phyloP scores from a whole-genome alignment of 2,329 filamentous ascomycete species.

The Penicillium sp. region DNA sequence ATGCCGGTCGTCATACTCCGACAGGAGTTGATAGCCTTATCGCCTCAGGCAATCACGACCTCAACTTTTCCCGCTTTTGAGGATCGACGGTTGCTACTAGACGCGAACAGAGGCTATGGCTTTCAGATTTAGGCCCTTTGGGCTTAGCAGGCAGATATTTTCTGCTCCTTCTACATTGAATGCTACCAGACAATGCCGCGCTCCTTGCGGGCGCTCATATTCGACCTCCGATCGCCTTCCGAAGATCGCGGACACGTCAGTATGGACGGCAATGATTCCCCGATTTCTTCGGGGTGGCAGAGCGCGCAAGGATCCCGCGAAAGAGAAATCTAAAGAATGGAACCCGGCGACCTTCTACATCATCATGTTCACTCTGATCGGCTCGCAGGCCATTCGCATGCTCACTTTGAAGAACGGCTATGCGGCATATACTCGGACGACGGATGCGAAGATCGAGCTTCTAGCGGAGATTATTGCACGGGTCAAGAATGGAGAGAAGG shows the following conservation, averaged over 20 bases:
- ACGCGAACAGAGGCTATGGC: constrained; percentile 17
- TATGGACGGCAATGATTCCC: constrained; percentile 70
- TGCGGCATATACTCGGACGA: constrained; percentile 67
- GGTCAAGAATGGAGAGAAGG: constrained; percentile 53
- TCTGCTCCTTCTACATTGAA: constrained; percentile 1
- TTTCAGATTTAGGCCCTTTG: constrained; percentile 17
- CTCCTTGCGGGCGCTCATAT: constrained; percentile 15
- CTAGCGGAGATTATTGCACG: constrained; percentile 63
- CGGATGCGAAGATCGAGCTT: constrained; percentile 73
- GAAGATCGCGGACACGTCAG: constrained; percentile 56
- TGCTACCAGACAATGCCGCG: constrained; percentile 4
- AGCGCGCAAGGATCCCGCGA: constrained; percentile 31
- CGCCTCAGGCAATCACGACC: constrained; percentile 13
- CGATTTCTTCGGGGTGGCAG: constrained; percentile 50
- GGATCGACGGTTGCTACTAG: neutral
- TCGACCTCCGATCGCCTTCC: constrained; percentile 25
- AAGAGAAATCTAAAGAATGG: constrained; percentile 60
- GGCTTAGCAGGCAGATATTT: constrained; percentile 9
- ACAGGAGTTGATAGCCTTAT: constrained; percentile 16
- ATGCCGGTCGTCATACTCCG: too few relatives aligned
- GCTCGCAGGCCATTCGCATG: constrained; percentile 93
- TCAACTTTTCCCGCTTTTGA: constrained; percentile 11
- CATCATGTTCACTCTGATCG: constrained; percentile 79
- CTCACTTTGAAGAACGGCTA: constrained; percentile 76
- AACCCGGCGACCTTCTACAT: constrained; percentile 83